Base-by-base conservation (phyloP, 1,284 basidiomycete species). In the Pterula multifida region DNA sequence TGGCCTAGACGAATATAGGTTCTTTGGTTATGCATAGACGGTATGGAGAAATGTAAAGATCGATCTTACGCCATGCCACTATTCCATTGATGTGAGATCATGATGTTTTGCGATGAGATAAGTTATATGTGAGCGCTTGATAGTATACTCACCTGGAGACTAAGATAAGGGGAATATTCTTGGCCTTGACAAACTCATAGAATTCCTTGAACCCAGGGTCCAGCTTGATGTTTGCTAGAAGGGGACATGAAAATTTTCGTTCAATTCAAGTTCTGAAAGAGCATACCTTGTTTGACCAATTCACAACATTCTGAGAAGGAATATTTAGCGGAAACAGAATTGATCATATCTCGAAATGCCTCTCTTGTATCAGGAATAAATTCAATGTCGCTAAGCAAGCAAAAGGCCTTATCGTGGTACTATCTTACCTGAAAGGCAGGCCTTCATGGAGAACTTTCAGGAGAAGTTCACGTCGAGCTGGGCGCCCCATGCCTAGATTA, bases 131-230 rank as follows among this genome's bases (percentile, higher is more conserved):
- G n/a, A n/a, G n/a, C 28, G 28, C 6, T 32, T 2, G 28, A 50
- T 45, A 36, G 32, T 42, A 11, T 15, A 53, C 71, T 53, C 57
- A 85, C 86, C 87, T 90, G 3, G 91, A 95, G 45, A 96, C 90
- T 61, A 97, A 90, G 55, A 95, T 85, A 53, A 96, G 75, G 13
- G 92, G 91, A 47, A 95, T 78, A 56, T 81, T 81, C 52, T 80
- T 72, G 1, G 65, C 67, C 61, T 85, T 84, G 67, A 87, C 90
- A 78, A 84, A 95, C 25, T 70, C 64, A 65, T 87, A 85, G 65
- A 94, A 96, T 6, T 80, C 75, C 59, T 82, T 83, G 72, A 97
- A 97, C 15, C 91, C 91, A 0, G 81, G 67, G 63, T 96, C 93
- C 44, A 96, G 77, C 49, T 75, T 74, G 65, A 95, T 90, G 60